These are phyloP conservation scores for Rhodotorula graminis DNA, from an alignment of 768 basidiomycete species.

Conservation along the genomic window DNA sequence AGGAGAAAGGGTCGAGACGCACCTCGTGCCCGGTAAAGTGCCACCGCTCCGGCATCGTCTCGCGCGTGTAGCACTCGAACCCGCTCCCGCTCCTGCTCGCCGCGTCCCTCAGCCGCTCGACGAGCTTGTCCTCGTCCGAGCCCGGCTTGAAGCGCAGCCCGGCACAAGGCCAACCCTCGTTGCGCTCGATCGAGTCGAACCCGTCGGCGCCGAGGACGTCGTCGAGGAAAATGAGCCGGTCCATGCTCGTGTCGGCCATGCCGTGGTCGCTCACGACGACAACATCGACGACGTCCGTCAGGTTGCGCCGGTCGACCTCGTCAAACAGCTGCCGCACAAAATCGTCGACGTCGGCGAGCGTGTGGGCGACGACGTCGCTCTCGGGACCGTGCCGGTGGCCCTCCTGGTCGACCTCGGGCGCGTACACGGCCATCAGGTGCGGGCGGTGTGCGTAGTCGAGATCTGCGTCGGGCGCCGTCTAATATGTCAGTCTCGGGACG, in stretches of 20 bases:
- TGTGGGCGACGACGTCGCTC: conserved; percentile 52
- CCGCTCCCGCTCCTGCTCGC: conserved; percentile 54
- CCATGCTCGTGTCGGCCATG: conserved; percentile 64
- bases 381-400: conserved; percentile 30
- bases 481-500: too few relatives aligned
- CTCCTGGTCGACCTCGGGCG: conserved; percentile 36
- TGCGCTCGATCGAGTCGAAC: conserved; percentile 60
- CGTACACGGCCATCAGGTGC: conserved; percentile 36
- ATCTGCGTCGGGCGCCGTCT: too few relatives aligned
- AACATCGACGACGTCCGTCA: conserved; percentile 76
- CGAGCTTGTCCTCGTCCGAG: conserved; percentile 57
- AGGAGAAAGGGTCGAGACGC: background rate
- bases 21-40: conserved; percentile 57
- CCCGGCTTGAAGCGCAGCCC: conserved; percentile 67
- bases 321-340: conserved; percentile 68
- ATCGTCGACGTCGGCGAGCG: conserved; percentile 62
- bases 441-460: conserved; percentile 29
- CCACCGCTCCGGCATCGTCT: conserved; percentile 74
- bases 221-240: conserved; percentile 71
- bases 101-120: conserved; percentile 57
- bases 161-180: conserved; percentile 83
- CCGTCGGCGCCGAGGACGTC: conserved; percentile 68
- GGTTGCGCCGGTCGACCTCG: conserved; percentile 62
- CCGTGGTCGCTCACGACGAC: conserved; percentile 61
- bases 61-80: conserved; percentile 68